Evolutionary conservation across 257 asterid genomes (phyloP).

Genomic region (Pogostemon cablin): DNA sequence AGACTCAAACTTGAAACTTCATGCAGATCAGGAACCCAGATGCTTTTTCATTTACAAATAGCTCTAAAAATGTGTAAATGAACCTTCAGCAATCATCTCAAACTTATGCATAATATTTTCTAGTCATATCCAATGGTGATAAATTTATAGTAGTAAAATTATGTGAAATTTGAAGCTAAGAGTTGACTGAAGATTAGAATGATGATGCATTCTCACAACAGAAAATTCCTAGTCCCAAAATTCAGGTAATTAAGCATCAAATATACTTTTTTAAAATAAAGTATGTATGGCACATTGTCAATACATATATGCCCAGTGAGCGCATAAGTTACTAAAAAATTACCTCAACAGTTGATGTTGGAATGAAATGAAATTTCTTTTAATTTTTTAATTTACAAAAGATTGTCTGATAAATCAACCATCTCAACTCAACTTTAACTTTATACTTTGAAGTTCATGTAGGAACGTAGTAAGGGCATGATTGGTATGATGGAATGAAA

Average conservation of each 20-base stretch:
- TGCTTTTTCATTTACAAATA: neutral
- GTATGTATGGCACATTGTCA: too few species aligned
- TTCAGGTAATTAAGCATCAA: neutral
- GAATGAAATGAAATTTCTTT: too few species aligned
- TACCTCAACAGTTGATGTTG: too few species aligned
- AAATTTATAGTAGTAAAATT: neutral
- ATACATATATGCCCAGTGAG: too few species aligned
- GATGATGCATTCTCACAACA: neutral
- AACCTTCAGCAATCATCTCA: neutral
- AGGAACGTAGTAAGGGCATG: neutral
- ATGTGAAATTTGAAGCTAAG: constrained; percentile 11
- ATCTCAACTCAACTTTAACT: neutral
- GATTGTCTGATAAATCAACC: too few species aligned
- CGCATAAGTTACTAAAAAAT: too few species aligned
- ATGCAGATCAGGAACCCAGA: neutral
- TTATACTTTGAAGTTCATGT: neutral
- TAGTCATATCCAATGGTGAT: neutral
- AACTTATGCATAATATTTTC: neutral
- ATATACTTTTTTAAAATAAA: neutral
- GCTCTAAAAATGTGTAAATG: neutral
- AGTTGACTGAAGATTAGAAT: neutral
- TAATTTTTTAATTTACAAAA: too few species aligned
- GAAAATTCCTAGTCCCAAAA: neutral
- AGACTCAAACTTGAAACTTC: neutral
- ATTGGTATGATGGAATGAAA: too few species aligned